Base-by-base conservation (phyloP, 306 rosid genomes). In the Hippophae rhamnoides region DNA sequence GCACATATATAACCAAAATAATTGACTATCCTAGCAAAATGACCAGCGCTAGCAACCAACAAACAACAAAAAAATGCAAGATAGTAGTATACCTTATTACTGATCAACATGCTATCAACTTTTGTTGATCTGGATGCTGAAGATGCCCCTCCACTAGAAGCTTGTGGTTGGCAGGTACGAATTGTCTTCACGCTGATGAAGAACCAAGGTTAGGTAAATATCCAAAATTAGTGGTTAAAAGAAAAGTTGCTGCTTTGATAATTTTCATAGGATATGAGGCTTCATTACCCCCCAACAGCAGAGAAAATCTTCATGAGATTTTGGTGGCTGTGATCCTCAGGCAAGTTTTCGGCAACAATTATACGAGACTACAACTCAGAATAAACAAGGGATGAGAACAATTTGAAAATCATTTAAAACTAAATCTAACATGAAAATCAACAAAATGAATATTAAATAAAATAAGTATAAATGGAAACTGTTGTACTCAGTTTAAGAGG, bases 261-360 rank as follows among this genome's bases (percentile, higher is more conserved):
- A 6, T 56, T 52, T 13, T 43, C 60, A 47, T 5, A 43, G 48
- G 10, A 25, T 27, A 57, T 63, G 66, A 57, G 43, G 52, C 59
- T 50, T 41, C 42, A 56, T 62, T 87, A 92, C 98, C 98, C 87
- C 77, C 98, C 98, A 74, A 84, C 95, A 43, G 83, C 65, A 61
- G 96, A 87, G 65, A 92, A 92, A 67, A 92, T 69, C 80, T 88
- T 92, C 96, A 88, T 82, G 63, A 88, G 95, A 81, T 88, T 92
- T 74, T 87, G 98, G 81, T 92, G 98, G 86, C 96, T 87, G 74
- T 92, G 98, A 71, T 92, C 98, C 74, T 92, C 98, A 2, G 98
- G 98, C 81, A 92, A 79, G 74, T 92, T 92, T 79, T 87, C 98
- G 52, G 98, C 98, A 43, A 92, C 81, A 70, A 87, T 82, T 67